Evolutionary conservation across 2,329 filamentous ascomycete species (phyloP).

Genomic region (Neofusicoccum sp.): DNA sequence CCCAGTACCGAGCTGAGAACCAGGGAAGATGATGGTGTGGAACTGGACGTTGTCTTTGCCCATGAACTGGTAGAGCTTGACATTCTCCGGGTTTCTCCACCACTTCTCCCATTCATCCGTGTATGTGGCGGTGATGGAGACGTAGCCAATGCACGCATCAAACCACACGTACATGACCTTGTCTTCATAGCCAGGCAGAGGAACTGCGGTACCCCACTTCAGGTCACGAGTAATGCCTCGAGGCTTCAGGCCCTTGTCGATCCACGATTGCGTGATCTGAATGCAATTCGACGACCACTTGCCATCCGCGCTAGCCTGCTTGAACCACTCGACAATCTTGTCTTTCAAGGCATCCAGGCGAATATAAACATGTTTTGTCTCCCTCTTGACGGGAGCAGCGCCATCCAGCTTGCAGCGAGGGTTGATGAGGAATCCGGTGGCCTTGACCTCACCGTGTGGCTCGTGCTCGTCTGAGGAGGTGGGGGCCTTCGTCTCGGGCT

Average conservation of each 20-base stretch:
- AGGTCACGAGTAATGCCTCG: constrained; percentile 91
- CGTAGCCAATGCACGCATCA: constrained; percentile 89
- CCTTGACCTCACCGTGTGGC: constrained; percentile 18
- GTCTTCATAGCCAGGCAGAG: constrained; percentile 64
- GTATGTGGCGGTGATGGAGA: constrained; percentile 92
- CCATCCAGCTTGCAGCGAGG: constrained; percentile 91
- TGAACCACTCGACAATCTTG: constrained; percentile 76
- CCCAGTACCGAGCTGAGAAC: constrained; percentile 78
- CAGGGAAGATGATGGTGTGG: constrained; percentile 91
- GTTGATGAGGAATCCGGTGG: constrained; percentile 35
- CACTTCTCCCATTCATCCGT: constrained; percentile 89
- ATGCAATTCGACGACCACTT: constrained; percentile 75
- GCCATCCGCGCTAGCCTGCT: constrained; percentile 71
- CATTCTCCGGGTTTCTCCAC: constrained; percentile 90
- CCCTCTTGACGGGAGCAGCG: constrained; percentile 73
- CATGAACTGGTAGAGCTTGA: constrained; percentile 88
- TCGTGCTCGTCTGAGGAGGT: constrained; percentile 6
- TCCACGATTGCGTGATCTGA: constrained; percentile 77
- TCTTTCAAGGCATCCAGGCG: constrained; percentile 80
- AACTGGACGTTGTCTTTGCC: constrained; percentile 89
- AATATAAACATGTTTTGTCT: constrained; percentile 92
- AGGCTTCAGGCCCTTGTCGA: constrained; percentile 80
- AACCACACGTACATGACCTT: constrained; percentile 95
- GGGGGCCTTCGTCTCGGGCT: constrained; percentile 18
- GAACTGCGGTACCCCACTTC: constrained; percentile 78